These are phyloP conservation scores for Pichia cactophila DNA, from an alignment of 1,139 yeast species.

Conservation along the genomic window DNA sequence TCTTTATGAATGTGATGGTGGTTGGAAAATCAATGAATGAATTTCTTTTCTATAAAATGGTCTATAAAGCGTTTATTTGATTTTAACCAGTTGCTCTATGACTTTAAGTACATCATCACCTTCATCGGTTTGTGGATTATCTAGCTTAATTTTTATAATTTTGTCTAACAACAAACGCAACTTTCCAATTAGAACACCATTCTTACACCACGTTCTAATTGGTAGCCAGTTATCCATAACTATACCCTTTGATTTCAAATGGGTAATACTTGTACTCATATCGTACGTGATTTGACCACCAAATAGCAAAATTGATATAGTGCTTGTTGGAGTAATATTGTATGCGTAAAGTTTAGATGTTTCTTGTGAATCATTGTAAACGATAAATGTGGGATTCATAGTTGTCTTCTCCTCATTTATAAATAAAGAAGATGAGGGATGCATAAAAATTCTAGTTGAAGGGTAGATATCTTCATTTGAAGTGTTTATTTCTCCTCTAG, in stretches of 20 bases:
- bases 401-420: constrained; percentile 19
- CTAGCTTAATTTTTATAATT: constrained; percentile 53
- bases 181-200: constrained; percentile 75
- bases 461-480: constrained; percentile 32
- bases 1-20: constrained; percentile 22
- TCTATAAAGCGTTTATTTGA: constrained; percentile 3
- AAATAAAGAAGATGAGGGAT: constrained; percentile 74
- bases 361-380: constrained; percentile 48
- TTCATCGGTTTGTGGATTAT: constrained; percentile 29
- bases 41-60: not conserved
- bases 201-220: constrained; percentile 85
- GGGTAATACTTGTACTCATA: constrained; percentile 33
- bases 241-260: constrained; percentile 51
- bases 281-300: constrained; percentile 77
- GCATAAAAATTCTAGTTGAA: constrained; percentile 65
- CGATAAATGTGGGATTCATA: constrained; percentile 35
- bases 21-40: constrained; percentile 16
- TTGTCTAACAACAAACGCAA: constrained; percentile 59
- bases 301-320: constrained; percentile 64
- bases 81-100: constrained; percentile 28
- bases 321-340: constrained; percentile 72
- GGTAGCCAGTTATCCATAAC: constrained; percentile 77
- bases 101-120: constrained; percentile 30
- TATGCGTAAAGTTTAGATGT: constrained; percentile 65
- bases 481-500: constrained; percentile 6